Percentiles rank a stretch among this genome's conserved stretches.
Evolutionary conservation across 805 yeast species (phyloP).

Genomic region (Ogataea glucozyma): DNA sequence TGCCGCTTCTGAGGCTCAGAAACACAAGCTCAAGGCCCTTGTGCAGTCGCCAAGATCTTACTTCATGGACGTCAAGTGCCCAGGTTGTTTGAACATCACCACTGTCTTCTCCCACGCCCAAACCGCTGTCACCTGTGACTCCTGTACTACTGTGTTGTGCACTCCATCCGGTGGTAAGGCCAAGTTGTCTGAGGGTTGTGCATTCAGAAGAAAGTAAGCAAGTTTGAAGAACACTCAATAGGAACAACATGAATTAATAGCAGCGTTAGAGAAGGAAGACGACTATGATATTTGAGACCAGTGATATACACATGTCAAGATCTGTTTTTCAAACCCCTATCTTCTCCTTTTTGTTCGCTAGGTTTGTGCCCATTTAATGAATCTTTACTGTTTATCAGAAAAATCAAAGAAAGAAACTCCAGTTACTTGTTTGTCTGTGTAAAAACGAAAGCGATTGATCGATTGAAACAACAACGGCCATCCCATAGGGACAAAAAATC

Average conservation of each 20-base stretch:
- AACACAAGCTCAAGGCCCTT: constrained; percentile 96
- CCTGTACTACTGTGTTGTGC: constrained; percentile 97
- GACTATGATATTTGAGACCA: no score
- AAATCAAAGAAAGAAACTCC: not conserved
- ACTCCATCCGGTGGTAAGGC: constrained; percentile 99
- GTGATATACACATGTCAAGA: not conserved
- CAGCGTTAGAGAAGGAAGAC: not conserved
- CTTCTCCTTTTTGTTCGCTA: not conserved
- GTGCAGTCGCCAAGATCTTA: constrained; percentile 98
- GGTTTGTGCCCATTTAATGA: constrained; percentile 6
- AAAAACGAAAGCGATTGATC: not conserved
- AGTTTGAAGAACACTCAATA: not conserved
- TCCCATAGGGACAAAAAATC: not conserved
- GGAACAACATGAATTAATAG: not conserved
- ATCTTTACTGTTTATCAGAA: constrained; percentile 7
- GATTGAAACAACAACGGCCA: not conserved
- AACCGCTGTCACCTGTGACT: constrained; percentile 99
- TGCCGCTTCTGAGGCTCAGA: constrained; percentile 93
- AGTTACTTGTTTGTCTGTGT: no score
- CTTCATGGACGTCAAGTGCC: constrained; percentile 99
- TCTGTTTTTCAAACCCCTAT: not conserved
- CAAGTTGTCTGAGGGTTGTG: constrained; percentile 98
- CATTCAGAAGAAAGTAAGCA: constrained; percentile 96
- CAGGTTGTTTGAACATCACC: constrained; percentile 98
- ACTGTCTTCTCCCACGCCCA: constrained; percentile 99